phyloP scores from a whole-genome alignment of 768 basidiomycete species.

The Baorangia bicolor region DNA sequence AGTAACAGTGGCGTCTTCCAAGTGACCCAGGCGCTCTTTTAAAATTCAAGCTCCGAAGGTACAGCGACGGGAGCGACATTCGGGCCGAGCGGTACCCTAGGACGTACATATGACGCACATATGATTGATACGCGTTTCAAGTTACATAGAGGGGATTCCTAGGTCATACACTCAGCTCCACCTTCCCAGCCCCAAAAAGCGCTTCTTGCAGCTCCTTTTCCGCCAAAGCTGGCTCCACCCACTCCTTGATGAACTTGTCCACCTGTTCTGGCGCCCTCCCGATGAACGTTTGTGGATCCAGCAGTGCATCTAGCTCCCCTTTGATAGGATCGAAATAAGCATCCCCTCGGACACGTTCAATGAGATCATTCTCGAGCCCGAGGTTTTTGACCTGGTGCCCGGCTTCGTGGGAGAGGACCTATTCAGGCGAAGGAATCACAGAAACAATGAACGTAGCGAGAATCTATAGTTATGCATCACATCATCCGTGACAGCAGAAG shows the following conservation, averaged over 20 bases:
- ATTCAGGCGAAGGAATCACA: neutral
- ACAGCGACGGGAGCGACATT: constrained; percentile 17
- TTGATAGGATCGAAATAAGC: constrained; percentile 91
- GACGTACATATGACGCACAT: neutral
- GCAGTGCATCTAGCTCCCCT: constrained; percentile 67
- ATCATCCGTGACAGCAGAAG: constrained; percentile 12
- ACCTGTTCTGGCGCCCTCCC: constrained; percentile 97
- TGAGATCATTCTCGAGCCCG: constrained; percentile 93
- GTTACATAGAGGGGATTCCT: no score
- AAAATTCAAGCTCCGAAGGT: constrained; percentile 21
- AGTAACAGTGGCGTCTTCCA: neutral
- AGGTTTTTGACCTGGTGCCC: constrained; percentile 92
- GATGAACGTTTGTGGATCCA: constrained; percentile 87
- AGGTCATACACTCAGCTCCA: constrained; percentile 47
- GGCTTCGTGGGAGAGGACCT: constrained; percentile 94
- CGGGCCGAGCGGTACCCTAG: constrained; percentile 20
- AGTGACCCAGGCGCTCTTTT: constrained; percentile 8
- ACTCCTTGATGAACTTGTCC: constrained; percentile 80
- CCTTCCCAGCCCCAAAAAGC: constrained; percentile 49
- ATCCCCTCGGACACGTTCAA: constrained; percentile 78
- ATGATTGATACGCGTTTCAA: constrained; percentile 21
- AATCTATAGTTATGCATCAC: constrained; percentile 11
- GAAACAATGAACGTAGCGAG: constrained; percentile 6
- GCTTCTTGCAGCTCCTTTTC: constrained; percentile 54
- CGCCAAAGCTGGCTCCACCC: constrained; percentile 83